Evolutionary conservation across 2,329 filamentous ascomycete species (phyloP).

Genomic region (Monosporascus sp.): DNA sequence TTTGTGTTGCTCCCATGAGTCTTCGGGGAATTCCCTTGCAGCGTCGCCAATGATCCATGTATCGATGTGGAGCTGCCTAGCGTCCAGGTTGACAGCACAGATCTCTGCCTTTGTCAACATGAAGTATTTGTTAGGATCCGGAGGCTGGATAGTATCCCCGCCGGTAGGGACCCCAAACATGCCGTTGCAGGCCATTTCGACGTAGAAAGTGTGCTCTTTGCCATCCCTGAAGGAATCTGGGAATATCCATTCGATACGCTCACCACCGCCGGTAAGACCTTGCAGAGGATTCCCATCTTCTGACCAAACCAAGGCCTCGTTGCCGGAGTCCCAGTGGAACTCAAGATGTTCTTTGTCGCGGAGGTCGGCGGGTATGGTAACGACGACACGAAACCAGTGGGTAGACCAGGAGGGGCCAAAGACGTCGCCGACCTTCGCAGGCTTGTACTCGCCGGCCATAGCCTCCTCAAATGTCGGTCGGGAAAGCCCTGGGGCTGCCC

Average conservation of each 20-base stretch:
- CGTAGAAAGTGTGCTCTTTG: constrained; percentile 82
- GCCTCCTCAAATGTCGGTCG: constrained; percentile 87
- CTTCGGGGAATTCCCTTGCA: constrained; percentile 80
- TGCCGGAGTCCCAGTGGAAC: constrained; percentile 92
- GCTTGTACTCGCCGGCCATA: constrained; percentile 65
- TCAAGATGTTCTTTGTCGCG: constrained; percentile 77
- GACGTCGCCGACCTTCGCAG: constrained; percentile 66
- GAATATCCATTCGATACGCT: constrained; percentile 87
- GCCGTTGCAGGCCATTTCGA: constrained; percentile 97
- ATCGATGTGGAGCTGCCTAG: constrained; percentile 78
- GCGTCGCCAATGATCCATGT: constrained; percentile 96
- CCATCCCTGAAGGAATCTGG: constrained; percentile 78
- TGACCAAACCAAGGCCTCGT: constrained; percentile 92
- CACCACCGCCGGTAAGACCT: constrained; percentile 83
- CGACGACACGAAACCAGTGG: constrained; percentile 87
- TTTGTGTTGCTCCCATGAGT: constrained; percentile 85
- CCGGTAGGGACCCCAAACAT: constrained; percentile 94
- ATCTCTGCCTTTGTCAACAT: constrained; percentile 74
- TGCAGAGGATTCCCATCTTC: constrained; percentile 86
- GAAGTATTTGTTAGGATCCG: constrained; percentile 78
- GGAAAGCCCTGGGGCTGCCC: constrained; percentile 72
- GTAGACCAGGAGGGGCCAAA: constrained; percentile 97
- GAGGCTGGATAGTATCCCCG: constrained; percentile 83
- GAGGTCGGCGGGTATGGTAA: constrained; percentile 72
- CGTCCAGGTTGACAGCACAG: constrained; percentile 81